Base-by-base conservation (phyloP, 176 grass and related monocot species). In the Musa schizocarpa region DNA sequence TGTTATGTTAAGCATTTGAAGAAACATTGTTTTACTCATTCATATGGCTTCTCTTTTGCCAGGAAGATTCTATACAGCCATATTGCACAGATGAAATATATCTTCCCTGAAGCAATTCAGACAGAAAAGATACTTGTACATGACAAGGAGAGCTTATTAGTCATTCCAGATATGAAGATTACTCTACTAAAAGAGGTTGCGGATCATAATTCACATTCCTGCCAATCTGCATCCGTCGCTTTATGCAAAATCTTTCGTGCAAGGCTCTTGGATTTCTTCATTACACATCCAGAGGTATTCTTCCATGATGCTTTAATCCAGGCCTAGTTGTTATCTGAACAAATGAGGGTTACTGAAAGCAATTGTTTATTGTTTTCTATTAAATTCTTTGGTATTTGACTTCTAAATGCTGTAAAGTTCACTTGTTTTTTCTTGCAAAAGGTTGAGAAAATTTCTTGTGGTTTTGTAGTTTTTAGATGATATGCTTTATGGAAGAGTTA, bases 121-220 rank as follows among this genome's bases (percentile, higher is more conserved):
- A 89, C 94, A 73, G 89, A 92, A 9, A 94, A 83, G 81, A 84
- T 99, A 77, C 84, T 92, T 7, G 34, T 90, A 71, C 88, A 92
- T 77, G 88, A 94, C 81, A 85, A 86, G 77, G 85, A 92, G 77
- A 94, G 76, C 59, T 72, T 88, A 76, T 82, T 85, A 81, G 89
- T 99, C 82, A 85, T 84, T 92, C 81, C 86, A 81, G 95, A 99
- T 78, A 87, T 99, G 84, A 85, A 94, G 79, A 87, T 99, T 75
- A 79, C 82, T 68, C 76, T 99, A 80, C n/a, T 74, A n/a, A 87
- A 76, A 70, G 88, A 94, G 61, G 70, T 63, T 52, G 75, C 88
- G 53, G 81, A 88, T 55, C 73, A 77, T 50, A 70, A 51, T 49
- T 80, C 69, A 25, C 78, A 80, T 68, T 20, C 81, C 55, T 62